A percentile compares a stretch with the other conserved stretches of the same genome.
Conservation (phyloP, 345 rosid genomes). For the Aquilaria malaccensis region DNA sequence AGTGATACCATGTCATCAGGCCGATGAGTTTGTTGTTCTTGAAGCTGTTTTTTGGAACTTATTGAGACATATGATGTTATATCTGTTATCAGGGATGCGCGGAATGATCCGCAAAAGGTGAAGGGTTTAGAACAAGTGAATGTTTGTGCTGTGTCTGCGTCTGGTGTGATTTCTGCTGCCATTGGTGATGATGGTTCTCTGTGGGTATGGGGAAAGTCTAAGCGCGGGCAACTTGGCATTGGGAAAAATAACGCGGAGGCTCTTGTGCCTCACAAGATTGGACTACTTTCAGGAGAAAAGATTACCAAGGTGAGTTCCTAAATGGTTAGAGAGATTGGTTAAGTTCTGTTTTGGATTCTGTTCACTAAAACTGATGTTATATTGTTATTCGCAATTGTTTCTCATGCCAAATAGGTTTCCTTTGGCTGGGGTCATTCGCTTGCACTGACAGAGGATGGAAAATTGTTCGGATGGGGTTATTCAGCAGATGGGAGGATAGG, state of each 20-base stretch:
- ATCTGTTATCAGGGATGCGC: conserved; percentile 32
- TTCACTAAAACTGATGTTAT: neutral
- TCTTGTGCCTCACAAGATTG: conserved; percentile 48
- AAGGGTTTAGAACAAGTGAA: conserved; percentile 51
- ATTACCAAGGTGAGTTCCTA: conserved; percentile 58
- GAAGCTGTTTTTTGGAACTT: too few species aligned
- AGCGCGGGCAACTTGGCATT: conserved; percentile 95
- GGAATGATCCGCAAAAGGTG: conserved; percentile 67
- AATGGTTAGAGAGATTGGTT: neutral
- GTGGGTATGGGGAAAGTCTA: conserved; percentile 98
- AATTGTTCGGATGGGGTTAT: conserved; percentile 89
- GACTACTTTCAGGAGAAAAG: conserved; percentile 52
- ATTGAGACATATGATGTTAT: neutral
- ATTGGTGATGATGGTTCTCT: conserved; percentile 74
- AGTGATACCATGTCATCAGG: too few species aligned
- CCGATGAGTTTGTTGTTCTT: too few species aligned
- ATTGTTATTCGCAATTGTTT: too few species aligned
- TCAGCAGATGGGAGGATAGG: conserved; percentile 88
- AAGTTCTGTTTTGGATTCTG: neutral
- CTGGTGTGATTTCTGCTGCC: conserved; percentile 80
- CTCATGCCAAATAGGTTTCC: conserved; percentile 43
- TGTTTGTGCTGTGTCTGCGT: conserved; percentile 59
- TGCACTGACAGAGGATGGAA: conserved; percentile 64
- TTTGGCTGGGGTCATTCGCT: conserved; percentile 96
- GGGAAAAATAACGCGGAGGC: conserved; percentile 57